A percentile compares a stretch with the other conserved stretches of the same genome.
Evolutionary conservation across 78 protist species (phyloP).

Genomic region (Protostelium mycophagum): DNA sequence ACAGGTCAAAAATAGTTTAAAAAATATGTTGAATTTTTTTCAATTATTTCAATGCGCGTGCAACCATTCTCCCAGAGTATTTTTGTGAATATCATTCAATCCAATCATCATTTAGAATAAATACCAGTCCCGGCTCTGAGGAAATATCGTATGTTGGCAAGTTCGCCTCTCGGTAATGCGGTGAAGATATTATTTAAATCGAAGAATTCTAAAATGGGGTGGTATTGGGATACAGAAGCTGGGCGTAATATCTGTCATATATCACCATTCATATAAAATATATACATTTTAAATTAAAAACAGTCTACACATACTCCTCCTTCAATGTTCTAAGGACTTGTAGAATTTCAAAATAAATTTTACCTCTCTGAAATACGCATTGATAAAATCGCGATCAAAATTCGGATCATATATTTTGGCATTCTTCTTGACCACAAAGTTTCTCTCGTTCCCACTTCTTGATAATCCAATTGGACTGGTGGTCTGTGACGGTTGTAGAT

Average conservation of each 20-base stretch:
- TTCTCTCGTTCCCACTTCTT: neutral
- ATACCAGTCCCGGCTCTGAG: neutral
- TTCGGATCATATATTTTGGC: neutral
- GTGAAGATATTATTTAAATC: neutral
- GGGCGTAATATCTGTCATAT: neutral
- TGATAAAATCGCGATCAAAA: neutral
- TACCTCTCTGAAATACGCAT: neutral
- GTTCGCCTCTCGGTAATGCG: neutral
- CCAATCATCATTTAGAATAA: neutral
- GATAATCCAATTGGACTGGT: no score
- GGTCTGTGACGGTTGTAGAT: no score
- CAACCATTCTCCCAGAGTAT: no score
- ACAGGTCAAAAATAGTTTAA: neutral
- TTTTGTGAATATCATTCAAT: no score
- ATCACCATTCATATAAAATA: neutral
- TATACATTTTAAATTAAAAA: no score
- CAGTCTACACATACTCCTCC: no score
- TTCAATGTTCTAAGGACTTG: no score
- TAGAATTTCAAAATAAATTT: no score
- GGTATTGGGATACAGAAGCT: neutral
- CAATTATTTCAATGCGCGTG: no score
- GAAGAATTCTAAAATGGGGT: neutral
- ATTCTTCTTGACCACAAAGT: neutral
- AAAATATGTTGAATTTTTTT: no score
- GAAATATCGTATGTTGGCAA: neutral